Percentiles rank a stretch among this genome's conserved stretches.
phyloP scores from a whole-genome alignment of 176 grass and related monocot genomes.

The Zizania latifolia region DNA sequence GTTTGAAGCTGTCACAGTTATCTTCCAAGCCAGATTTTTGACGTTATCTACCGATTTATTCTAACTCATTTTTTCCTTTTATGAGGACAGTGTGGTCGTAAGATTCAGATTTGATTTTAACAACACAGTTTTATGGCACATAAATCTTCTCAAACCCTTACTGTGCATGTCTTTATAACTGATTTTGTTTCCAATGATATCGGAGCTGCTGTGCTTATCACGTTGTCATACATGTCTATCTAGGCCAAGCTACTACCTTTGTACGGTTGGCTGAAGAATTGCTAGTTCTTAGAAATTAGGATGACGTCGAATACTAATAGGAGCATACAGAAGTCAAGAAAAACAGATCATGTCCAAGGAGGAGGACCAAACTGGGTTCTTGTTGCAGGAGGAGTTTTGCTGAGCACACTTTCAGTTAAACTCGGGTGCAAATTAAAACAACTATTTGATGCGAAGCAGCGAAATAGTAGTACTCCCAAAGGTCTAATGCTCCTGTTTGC shows the following conservation, averaged over 20 bases:
- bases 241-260: conserved; percentile 31
- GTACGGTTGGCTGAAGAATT: conserved; percentile 29
- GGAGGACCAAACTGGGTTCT: conserved; percentile 87
- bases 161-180: not conserved
- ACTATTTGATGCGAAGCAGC: conserved; percentile 54
- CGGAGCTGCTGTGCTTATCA: conserved; percentile 7
- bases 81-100: not conserved
- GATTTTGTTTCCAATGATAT: not conserved
- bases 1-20: not conserved
- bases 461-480: conserved; percentile 44
- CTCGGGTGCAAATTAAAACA: conserved; percentile 87
- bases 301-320: conserved; percentile 67
- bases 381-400: conserved; percentile 72
- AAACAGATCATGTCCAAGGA: conserved; percentile 47
- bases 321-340: conserved; percentile 53
- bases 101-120: not conserved
- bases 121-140: not conserved
- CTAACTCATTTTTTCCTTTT: not conserved
- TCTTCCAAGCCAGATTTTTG: not conserved
- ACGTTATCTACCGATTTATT: not conserved
- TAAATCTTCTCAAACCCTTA: not conserved
- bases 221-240: conserved; percentile 3
- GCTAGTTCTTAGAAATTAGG: conserved; percentile 32
- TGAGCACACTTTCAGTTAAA: conserved; percentile 73
- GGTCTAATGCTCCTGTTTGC: conserved; percentile 41